These are phyloP conservation scores for Jacaranda mimosifolia DNA, from an alignment of 257 asterid species.

Conservation along the genomic window DNA sequence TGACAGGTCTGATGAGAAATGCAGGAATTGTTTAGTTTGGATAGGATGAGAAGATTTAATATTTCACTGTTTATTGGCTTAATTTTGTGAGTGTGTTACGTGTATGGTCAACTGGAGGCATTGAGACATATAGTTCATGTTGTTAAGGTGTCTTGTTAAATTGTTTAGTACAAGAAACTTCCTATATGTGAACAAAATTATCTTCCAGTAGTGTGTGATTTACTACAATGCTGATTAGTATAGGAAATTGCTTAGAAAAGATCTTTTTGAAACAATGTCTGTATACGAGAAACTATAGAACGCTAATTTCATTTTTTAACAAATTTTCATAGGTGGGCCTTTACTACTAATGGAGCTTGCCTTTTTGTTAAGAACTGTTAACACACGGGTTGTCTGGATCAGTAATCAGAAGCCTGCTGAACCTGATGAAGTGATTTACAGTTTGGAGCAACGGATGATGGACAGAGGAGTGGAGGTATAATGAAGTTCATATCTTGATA, in stretches of 20 bases:
- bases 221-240: background rate
- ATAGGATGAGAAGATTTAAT: background rate
- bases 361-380: slow-evolving; percentile 78
- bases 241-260: background rate
- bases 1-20: background rate
- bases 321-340: slow-evolving; percentile 66
- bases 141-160: background rate
- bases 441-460: slow-evolving; percentile 77
- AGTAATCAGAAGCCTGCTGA: slow-evolving; percentile 76
- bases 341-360: slow-evolving; percentile 88
- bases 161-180: background rate
- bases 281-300: background rate
- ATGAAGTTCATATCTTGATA: slow-evolving; percentile 28
- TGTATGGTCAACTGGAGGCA: background rate
- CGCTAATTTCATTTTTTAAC: slow-evolving; percentile 22
- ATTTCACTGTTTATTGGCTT: background rate
- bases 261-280: background rate
- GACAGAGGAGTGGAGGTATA: slow-evolving; percentile 78
- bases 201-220: background rate
- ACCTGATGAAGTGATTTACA: slow-evolving; percentile 60
- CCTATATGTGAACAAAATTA: background rate
- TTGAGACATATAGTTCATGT: slow-evolving; percentile 5
- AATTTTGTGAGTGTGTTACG: background rate
- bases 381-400: slow-evolving; percentile 75
- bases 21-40: background rate